phyloP scores from a whole-genome alignment of 2,329 filamentous ascomycete species.

The Hypoxylon sp. region DNA sequence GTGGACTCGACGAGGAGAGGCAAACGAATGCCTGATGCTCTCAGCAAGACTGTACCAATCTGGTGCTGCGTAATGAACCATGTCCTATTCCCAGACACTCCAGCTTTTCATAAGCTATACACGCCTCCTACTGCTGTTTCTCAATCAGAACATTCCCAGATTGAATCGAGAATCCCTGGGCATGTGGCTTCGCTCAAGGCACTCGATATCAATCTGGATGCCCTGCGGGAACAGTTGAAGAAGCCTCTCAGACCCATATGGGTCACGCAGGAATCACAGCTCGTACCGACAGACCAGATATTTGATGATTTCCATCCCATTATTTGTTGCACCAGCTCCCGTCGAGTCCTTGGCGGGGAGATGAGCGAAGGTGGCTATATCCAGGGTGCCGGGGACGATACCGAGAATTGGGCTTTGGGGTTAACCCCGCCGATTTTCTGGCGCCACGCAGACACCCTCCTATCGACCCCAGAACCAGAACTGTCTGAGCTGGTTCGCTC shows the following conservation, averaged over 20 bases:
- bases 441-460: slow-evolving; percentile 73
- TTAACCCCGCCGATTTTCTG: slow-evolving; percentile 87
- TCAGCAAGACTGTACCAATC: slow-evolving; percentile 93
- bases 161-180: slow-evolving; percentile 71
- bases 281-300: slow-evolving; percentile 59
- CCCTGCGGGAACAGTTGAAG: slow-evolving; percentile 69
- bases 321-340: slow-evolving; percentile 88
- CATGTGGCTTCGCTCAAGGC: slow-evolving; percentile 68
- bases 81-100: slow-evolving; percentile 75
- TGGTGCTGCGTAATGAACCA: slow-evolving; percentile 93
- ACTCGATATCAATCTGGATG: slow-evolving; percentile 72
- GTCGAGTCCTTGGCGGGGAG: slow-evolving; percentile 78
- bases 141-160: slow-evolving; percentile 83
- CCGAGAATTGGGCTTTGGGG: slow-evolving; percentile 90
- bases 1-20: slow-evolving; percentile 94
- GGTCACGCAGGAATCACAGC: slow-evolving; percentile 78
- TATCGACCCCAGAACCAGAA: slow-evolving; percentile 76
- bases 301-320: slow-evolving; percentile 77
- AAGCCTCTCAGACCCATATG: slow-evolving; percentile 85
- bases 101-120: slow-evolving; percentile 68
- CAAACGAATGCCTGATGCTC: slow-evolving; percentile 94
- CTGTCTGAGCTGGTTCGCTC: slow-evolving; percentile 65
- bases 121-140: slow-evolving; percentile 82
- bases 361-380: slow-evolving; percentile 83
- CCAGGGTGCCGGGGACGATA: slow-evolving; percentile 95